Conservation (phyloP, 1,284 basidiomycete genomes). For the Cutaneotrichosporon daszewskae region DNA sequence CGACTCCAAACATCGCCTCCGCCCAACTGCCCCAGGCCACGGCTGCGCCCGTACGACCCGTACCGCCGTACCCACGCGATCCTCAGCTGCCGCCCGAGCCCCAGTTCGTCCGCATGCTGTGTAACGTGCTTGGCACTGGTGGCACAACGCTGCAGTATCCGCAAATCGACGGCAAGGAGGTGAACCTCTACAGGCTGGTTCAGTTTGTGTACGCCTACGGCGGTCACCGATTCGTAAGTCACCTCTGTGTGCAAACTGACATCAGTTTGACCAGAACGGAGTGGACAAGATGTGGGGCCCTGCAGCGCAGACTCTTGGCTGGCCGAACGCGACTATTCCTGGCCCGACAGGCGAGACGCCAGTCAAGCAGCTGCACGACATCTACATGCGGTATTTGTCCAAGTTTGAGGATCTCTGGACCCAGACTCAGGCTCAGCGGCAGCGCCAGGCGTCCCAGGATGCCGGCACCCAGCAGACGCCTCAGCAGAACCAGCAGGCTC, state of each 20-base stretch:
- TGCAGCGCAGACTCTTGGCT: conserved; percentile 8
- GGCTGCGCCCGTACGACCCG: no score
- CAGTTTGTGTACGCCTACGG: conserved; percentile 11
- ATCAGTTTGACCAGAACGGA: conserved; percentile 8
- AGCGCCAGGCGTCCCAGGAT: no score
- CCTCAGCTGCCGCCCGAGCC: background rate
- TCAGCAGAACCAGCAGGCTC: no score
- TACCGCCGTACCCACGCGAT: no score
- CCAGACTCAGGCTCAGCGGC: no score
- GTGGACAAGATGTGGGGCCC: conserved; percentile 15
- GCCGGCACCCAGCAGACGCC: no score
- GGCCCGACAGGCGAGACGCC: conserved; percentile 5
- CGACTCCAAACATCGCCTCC: conserved; percentile 8
- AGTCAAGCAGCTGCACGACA: conserved; percentile 12
- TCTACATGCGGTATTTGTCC: conserved; percentile 11
- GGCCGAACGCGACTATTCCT: conserved; percentile 3
- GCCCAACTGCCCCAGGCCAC: no score
- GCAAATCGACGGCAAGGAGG: conserved; percentile 10
- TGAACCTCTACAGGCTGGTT: conserved; percentile 17
- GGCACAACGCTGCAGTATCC: conserved; percentile 13
- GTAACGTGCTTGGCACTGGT: no score
- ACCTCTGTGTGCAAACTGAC: background rate
- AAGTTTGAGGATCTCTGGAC: conserved; percentile 14
- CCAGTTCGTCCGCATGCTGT: no score
- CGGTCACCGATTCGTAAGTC: conserved; percentile 16